Base-by-base conservation (phyloP, 768 basidiomycete genomes). In the Boletus sp. region DNA sequence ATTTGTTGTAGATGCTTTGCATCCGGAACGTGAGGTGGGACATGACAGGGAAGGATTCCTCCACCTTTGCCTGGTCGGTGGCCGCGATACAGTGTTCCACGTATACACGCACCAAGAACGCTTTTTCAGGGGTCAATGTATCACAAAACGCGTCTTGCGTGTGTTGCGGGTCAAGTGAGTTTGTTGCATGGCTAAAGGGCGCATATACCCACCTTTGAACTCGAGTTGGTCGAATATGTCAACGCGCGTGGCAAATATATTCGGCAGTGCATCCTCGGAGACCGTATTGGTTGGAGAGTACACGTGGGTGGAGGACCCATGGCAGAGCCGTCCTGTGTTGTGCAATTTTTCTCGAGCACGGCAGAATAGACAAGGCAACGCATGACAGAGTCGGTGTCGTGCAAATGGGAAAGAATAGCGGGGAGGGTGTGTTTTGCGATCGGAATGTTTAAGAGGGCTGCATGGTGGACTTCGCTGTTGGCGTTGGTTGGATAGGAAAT, bases 101-200 rank as follows among this genome's bases (percentile, higher is more conserved):
- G 68, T 89, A 95, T 10, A 91, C 88, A 6, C 94, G 85, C 0
- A 83, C 88, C 17, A 98, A 80, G 67, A 95, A 90, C 0, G 87
- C 86, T 41, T 79, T 85, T 65, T 92, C 90, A 0, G 91, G 85
- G 0, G 85, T 87, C 18, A 95, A 71, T 1, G 73, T 59, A 0
- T 69, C 67, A 90, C 93, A 98, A 69, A 82, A 98, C 0, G 70
- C 67, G 30, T 87, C 95, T 93, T 63, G 17, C 15, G 29, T 24
- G 11, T 40, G n/a, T 29, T 15, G 14, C 0, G 20, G 12, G 15
- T 30, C n/a, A 2, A 14, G 7, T 48, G n/a, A 49, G 33, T 11
- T 6, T 1, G 10, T 20, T 6, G 5, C n/a, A 30, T 8, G 7
- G 5, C 41, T 12, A 30, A 32, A 48, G 7, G 18, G 17, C 0